phyloP scores from a whole-genome alignment of 1,284 basidiomycete genomes.

The Trichosporon asahii region DNA sequence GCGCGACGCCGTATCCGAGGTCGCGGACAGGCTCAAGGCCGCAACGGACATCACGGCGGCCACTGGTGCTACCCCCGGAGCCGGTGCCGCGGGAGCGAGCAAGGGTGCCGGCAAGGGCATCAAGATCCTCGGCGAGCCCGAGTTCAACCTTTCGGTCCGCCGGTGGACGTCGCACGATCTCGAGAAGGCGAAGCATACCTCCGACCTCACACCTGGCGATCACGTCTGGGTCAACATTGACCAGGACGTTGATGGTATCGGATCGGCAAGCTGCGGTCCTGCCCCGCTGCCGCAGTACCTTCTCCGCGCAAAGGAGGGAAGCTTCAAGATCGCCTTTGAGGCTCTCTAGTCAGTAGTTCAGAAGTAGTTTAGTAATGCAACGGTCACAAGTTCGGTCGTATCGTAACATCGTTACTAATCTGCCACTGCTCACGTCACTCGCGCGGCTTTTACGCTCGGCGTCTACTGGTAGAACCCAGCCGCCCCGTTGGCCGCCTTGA shows the following conservation, averaged over 20 bases:
- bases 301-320: constrained; percentile 18
- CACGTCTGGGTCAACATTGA: constrained; percentile 28
- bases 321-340: constrained; percentile 4
- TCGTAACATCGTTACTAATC: not conserved
- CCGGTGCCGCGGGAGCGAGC: not conserved
- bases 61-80: not conserved
- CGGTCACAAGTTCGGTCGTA: not conserved
- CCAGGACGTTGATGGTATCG: constrained; percentile 20
- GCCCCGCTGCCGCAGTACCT: constrained; percentile 18
- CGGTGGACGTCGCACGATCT: constrained; percentile 23
- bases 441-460: not conserved
- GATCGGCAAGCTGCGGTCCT: constrained; percentile 23
- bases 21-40: not conserved
- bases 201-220: constrained; percentile 18
- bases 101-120: not conserved
- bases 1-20: not conserved
- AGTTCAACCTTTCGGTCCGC: constrained; percentile 21
- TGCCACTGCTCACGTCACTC: no score
- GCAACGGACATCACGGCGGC: not conserved
- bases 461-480: not conserved
- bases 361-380: not conserved
- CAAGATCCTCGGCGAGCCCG: constrained; percentile 16
- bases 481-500: constrained; percentile 31
- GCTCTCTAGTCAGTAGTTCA: not conserved
- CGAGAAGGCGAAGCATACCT: constrained; percentile 17